A percentile compares a stretch with the other conserved stretches of the same genome.
These are phyloP conservation scores for Trifolium dubium DNA, from an alignment of 306 rosid species.

Conservation along the genomic window DNA sequence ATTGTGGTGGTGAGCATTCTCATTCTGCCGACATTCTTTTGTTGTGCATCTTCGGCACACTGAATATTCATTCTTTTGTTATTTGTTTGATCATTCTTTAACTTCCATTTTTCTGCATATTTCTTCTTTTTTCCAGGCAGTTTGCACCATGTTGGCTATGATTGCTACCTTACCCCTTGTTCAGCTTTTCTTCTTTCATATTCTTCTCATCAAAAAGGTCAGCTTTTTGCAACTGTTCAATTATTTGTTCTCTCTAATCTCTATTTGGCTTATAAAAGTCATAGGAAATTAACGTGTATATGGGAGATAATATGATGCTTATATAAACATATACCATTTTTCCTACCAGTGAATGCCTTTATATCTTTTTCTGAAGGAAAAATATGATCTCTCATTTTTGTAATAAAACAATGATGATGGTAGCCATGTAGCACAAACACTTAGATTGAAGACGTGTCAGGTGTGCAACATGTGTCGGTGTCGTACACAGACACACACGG, in stretches of 20 bases:
- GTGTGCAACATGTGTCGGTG: not conserved
- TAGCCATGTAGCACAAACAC: not conserved
- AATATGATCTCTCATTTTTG: not conserved
- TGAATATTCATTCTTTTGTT: not conserved
- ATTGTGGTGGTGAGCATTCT: conserved; percentile 80
- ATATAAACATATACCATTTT: not conserved
- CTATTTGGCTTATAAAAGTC: not conserved
- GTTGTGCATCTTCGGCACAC: not conserved
- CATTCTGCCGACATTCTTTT: conserved; percentile 25
- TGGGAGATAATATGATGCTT: not conserved
- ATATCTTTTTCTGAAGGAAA: not conserved
- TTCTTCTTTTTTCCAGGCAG: conserved; percentile 58
- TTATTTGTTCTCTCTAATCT: not conserved
- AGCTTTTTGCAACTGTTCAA: not conserved
- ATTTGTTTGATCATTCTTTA: not conserved
- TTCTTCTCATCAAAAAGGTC: conserved; percentile 95
- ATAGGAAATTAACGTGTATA: not conserved
- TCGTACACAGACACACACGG: not conserved
- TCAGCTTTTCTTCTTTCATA: conserved; percentile 94
- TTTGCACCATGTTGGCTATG: conserved; percentile 91
- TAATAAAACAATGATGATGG: not conserved
- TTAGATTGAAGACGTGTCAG: not conserved
- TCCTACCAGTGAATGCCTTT: not conserved
- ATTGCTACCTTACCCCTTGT: conserved; percentile 91
- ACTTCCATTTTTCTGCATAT: conserved; percentile 3